Percentiles rank a stretch among this genome's conserved stretches.
Evolutionary conservation across 2,329 filamentous ascomycete genomes (phyloP).

Genomic region (Epichloe amarillans): DNA sequence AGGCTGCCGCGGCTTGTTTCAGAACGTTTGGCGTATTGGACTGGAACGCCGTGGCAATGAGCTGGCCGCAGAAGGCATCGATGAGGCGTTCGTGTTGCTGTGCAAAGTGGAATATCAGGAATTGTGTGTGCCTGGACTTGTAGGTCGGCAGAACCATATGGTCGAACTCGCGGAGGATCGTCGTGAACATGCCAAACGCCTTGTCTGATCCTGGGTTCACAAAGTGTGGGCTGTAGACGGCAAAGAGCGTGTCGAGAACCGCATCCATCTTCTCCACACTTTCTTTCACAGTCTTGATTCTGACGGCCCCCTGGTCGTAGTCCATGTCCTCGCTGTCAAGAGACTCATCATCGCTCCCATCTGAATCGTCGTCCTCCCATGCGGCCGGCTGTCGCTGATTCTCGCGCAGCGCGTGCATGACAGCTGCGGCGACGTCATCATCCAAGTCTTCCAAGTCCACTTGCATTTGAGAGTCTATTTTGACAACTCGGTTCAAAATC

Average conservation of each 20-base stretch:
- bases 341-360: slow-evolving; percentile 56
- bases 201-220: slow-evolving; percentile 51
- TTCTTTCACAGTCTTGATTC: slow-evolving; percentile 59
- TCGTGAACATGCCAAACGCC: slow-evolving; percentile 61
- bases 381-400: slow-evolving; percentile 11
- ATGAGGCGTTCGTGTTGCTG: slow-evolving; percentile 68
- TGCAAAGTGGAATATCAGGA: slow-evolving; percentile 89
- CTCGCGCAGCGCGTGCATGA: slow-evolving; percentile 39
- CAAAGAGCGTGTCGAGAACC: slow-evolving; percentile 78
- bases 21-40: slow-evolving; percentile 56
- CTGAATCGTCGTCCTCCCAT: slow-evolving; percentile 40
- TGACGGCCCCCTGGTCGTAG: slow-evolving; percentile 46
- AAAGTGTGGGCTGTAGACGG: slow-evolving; percentile 65
- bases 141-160: slow-evolving; percentile 82
- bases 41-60: slow-evolving; percentile 38
- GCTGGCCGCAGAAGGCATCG: slow-evolving; percentile 69
- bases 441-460: slow-evolving; percentile 86
- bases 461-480: slow-evolving; percentile 92
- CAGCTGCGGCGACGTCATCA: slow-evolving; percentile 67
- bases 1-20: slow-evolving; percentile 77
- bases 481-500: slow-evolving; percentile 76
- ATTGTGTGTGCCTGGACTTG: slow-evolving; percentile 86
- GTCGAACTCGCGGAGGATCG: slow-evolving; percentile 73
- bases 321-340: slow-evolving; percentile 56
- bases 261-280: slow-evolving; percentile 86